Evolutionary conservation across 257 asterid genomes (phyloP), one percentile per base, ranked within the genome.

Genomic region (Anisodus tanguticus): DNA sequence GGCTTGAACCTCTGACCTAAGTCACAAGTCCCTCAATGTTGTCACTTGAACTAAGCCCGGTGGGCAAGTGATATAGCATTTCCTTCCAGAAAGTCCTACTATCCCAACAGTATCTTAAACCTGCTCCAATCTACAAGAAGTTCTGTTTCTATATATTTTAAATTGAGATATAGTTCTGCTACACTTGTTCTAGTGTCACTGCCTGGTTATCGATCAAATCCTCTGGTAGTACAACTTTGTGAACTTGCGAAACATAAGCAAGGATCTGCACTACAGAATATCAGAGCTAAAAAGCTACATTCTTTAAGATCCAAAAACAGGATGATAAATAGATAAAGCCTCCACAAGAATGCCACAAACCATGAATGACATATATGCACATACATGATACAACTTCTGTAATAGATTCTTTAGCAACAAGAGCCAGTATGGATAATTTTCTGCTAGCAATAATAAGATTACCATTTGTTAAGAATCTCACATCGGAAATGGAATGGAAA

Each of bases 171-270:
- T 68, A 83, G 57, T 26, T 62, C 78, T 82, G 57, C 41, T 63
- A 22, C 89, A 94, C 99, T 98, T 93, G 92, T 82, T 93, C 97
- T 83, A 93, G 97, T 68, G 91, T 87, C 90, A 97, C 70, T 19
- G 91, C 88, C 67, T 91, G 95, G 83, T 88, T 91, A 87, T 97
- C 97, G 72, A 97, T 90, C 81, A 91, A 87, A 85, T 90, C 90
- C 54, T 92, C 97, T 37, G 99, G 96, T 85, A 97, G 96, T 85
- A 91, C 90, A 88, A 95, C 96, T 6, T 85, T 91, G 87, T 95
- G 97, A 57, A 86, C 99, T 92, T 97, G 99, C 49, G 99, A 97
- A 84, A 97, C 98, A 85, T 97, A 97, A 82, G 98, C 96, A 87
- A 97, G 87, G 91, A 97, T 88, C 98, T 97, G 95, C 89, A 85